These are phyloP conservation scores for Kuraishia hungarica DNA, from an alignment of 805 yeast genomes.

Conservation along the genomic window DNA sequence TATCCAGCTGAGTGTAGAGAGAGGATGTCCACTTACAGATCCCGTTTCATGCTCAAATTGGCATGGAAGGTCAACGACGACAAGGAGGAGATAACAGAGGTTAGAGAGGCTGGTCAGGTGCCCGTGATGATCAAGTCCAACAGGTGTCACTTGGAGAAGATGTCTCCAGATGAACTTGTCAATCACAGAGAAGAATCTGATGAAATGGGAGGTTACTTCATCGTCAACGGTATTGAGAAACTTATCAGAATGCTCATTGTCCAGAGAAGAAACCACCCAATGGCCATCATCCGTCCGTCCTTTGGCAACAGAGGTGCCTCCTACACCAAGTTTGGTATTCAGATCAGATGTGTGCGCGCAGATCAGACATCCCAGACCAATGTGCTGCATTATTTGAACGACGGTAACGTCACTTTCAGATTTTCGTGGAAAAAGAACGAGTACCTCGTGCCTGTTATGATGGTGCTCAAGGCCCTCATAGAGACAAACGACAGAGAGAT, in stretches of 20 bases:
- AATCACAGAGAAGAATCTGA: slow-evolving; percentile 81
- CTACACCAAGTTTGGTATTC: slow-evolving; percentile 86
- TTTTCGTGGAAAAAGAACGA: slow-evolving; percentile 97
- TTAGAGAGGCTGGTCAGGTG: slow-evolving; percentile 83
- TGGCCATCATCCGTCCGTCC: slow-evolving; percentile 95
- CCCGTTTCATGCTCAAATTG: slow-evolving; percentile 69
- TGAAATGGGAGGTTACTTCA: slow-evolving; percentile 94
- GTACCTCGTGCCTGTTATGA: slow-evolving; percentile 84
- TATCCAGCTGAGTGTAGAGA: slow-evolving; percentile 89
- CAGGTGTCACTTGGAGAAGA: slow-evolving; percentile 80
- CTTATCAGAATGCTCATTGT: slow-evolving; percentile 95
- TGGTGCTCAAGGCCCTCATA: slow-evolving; percentile 83
- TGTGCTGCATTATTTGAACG: slow-evolving; percentile 90
- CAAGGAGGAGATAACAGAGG: slow-evolving; percentile 60
- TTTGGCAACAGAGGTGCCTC: slow-evolving; percentile 90
- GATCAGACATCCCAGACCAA: slow-evolving; percentile 98
- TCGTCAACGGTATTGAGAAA: slow-evolving; percentile 95
- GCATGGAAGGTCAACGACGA: slow-evolving; percentile 87
- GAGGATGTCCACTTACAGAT: slow-evolving; percentile 74
- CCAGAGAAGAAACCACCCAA: slow-evolving; percentile 95
- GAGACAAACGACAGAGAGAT: slow-evolving; percentile 93
- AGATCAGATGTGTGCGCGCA: slow-evolving; percentile 88
- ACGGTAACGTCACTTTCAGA: slow-evolving; percentile 94
- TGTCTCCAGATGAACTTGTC: slow-evolving; percentile 79
- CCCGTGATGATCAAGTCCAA: slow-evolving; percentile 90